Conservation (phyloP, 495 filamentous ascomycete genomes). For the Penicillium silybi region DNA sequence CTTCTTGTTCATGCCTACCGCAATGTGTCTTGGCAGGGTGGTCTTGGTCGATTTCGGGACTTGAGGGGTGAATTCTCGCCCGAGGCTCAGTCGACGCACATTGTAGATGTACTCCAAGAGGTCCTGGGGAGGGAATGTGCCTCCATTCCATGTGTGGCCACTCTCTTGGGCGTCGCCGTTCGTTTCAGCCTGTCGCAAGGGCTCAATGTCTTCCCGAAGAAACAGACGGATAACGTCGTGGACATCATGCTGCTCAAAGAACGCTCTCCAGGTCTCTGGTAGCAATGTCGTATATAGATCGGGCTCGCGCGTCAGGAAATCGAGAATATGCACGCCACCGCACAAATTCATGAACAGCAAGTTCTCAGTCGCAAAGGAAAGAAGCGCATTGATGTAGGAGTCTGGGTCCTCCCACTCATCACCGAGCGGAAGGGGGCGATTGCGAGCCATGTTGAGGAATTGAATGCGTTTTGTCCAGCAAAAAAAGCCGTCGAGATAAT, state of each 20-base stretch:
- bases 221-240: slow-evolving; percentile 75
- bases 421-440: slow-evolving; percentile 53
- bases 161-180: slow-evolving; percentile 1
- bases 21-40: slow-evolving; percentile 61
- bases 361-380: slow-evolving; percentile 69
- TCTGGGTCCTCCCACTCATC: slow-evolving; percentile 56
- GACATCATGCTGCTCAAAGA: slow-evolving; percentile 64
- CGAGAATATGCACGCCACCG: slow-evolving; percentile 90
- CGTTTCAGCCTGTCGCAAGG: slow-evolving; percentile 9
- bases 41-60: slow-evolving; percentile 26
- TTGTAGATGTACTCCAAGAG: slow-evolving; percentile 70
- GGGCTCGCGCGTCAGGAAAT: slow-evolving; percentile 87
- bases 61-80: slow-evolving; percentile 50
- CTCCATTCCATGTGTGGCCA: slow-evolving; percentile 43
- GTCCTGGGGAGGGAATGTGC: slow-evolving; percentile 58
- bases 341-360: slow-evolving; percentile 82
- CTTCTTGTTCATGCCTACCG: slow-evolving; percentile 92
- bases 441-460: slow-evolving; percentile 16
- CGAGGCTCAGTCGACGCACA: slow-evolving; percentile 66
- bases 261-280: slow-evolving; percentile 74
- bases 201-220: slow-evolving; percentile 64
- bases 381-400: slow-evolving; percentile 71
- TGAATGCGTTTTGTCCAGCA: background rate
- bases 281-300: slow-evolving; percentile 71
- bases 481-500: slow-evolving; percentile 1